These are phyloP conservation scores for Hemileccinum rubropunctum DNA, from an alignment of 768 basidiomycete genomes.

Conservation along the genomic window DNA sequence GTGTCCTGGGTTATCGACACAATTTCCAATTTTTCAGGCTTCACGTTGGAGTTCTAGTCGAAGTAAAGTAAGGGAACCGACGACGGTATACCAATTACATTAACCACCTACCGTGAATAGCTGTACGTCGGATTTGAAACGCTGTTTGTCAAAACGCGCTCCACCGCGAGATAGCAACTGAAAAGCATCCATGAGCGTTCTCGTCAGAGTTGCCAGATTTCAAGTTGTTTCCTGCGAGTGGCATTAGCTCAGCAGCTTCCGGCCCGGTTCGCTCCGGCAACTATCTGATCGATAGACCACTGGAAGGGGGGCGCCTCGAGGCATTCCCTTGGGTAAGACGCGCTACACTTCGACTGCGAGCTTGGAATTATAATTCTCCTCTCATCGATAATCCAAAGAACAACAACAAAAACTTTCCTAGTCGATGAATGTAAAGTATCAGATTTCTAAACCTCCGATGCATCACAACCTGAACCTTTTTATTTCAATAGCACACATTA, in stretches of 20 bases:
- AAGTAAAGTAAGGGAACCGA: neutral
- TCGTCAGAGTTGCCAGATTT: neutral
- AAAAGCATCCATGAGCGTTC: constrained; percentile 73
- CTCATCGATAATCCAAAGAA: no score
- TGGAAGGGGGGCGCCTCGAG: no score
- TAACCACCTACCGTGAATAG: constrained; percentile 58
- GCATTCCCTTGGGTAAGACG: no score
- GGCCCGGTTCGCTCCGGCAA: neutral
- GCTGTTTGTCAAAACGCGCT: constrained; percentile 72
- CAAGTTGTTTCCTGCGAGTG: neutral
- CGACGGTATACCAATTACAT: neutral
- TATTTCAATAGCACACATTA: constrained; percentile 1
- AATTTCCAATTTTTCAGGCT: constrained; percentile 22
- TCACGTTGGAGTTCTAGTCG: constrained; percentile 25
- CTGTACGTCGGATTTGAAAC: constrained; percentile 65
- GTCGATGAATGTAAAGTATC: no score
- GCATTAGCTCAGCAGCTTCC: constrained; percentile 13
- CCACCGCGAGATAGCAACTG: constrained; percentile 87
- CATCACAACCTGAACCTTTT: neutral
- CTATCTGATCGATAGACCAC: no score
- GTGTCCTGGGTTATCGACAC: constrained; percentile 30
- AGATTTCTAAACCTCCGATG: no score
- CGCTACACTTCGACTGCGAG: neutral
- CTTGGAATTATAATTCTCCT: no score
- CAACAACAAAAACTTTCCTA: no score